Percentiles rank a stretch among this genome's conserved stretches.
Evolutionary conservation across 73 alveolate genomes (phyloP).

Genomic region (Halteria grandinella): DNA sequence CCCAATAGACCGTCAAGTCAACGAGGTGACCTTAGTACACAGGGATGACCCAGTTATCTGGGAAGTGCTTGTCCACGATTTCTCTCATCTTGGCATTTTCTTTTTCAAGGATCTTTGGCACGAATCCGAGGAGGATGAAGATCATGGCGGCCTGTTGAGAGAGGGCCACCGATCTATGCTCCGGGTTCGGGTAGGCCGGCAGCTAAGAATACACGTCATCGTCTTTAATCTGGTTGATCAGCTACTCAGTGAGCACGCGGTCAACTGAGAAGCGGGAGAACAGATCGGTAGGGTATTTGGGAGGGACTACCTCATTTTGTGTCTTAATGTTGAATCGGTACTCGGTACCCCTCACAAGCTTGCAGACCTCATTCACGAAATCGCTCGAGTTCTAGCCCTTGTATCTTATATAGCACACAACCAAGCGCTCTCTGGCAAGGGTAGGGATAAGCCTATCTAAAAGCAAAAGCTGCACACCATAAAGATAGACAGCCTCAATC

Average conservation of each 20-base stretch:
- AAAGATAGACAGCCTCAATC: conserved; percentile 90
- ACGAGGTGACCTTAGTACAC: conserved; percentile 94
- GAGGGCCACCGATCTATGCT: conserved; percentile 92
- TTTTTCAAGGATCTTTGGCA: conserved; percentile 82
- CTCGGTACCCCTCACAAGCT: conserved; percentile 87
- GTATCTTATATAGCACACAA: conserved; percentile 94
- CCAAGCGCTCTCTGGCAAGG: conserved; percentile 91
- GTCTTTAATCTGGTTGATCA: conserved; percentile 84
- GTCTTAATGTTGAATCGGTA: conserved; percentile 75
- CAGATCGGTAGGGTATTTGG: conserved; percentile 89
- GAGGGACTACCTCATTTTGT: conserved; percentile 78
- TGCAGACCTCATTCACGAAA: conserved; percentile 85
- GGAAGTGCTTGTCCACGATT: conserved; percentile 95
- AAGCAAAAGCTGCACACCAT: conserved; percentile 94
- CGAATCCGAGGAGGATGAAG: conserved; percentile 85
- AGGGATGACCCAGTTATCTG: conserved; percentile 94
- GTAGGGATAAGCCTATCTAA: conserved; percentile 95
- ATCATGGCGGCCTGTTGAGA: conserved; percentile 91
- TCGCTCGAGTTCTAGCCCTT: conserved; percentile 91
- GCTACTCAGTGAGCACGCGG: conserved; percentile 73
- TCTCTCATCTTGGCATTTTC: conserved; percentile 94
- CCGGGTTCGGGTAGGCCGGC: conserved; percentile 95
- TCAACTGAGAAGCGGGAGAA: conserved; percentile 81
- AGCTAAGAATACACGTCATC: conserved; percentile 94
- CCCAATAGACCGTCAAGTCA: conserved; percentile 94